phyloP scores from a whole-genome alignment of 1,139 yeast genomes.

The Debaryomyces sp. region DNA sequence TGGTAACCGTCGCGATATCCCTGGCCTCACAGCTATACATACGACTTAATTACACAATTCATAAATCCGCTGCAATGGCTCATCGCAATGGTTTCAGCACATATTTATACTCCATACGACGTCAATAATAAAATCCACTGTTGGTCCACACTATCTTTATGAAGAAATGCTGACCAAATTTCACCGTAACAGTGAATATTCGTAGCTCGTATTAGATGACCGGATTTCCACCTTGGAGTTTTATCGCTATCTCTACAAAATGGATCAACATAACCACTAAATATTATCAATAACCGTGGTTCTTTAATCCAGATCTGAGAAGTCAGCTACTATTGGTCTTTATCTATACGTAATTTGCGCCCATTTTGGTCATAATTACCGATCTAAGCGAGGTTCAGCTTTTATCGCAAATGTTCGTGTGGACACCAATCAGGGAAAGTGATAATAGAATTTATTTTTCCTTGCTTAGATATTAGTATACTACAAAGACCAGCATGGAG shows the following conservation, averaged over 20 bases:
- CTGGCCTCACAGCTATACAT: background rate
- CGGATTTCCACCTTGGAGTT: background rate
- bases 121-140: background rate
- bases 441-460: background rate
- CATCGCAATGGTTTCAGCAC: background rate
- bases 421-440: background rate
- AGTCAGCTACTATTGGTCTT: background rate
- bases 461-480: background rate
- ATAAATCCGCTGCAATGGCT: background rate
- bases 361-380: background rate
- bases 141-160: background rate
- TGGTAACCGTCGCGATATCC: background rate
- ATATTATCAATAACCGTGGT: no score
- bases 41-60: background rate
- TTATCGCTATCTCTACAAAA: background rate
- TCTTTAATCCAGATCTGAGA: background rate
- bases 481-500: background rate
- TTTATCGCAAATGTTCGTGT: background rate
- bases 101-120: background rate
- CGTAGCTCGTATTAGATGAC: background rate
- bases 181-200: background rate
- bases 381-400: background rate
- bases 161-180: background rate
- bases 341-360: background rate
- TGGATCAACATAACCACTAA: background rate